These are phyloP conservation scores for Hansfordia pulvinata DNA, from an alignment of 2,329 filamentous ascomycete genomes.

Conservation along the genomic window DNA sequence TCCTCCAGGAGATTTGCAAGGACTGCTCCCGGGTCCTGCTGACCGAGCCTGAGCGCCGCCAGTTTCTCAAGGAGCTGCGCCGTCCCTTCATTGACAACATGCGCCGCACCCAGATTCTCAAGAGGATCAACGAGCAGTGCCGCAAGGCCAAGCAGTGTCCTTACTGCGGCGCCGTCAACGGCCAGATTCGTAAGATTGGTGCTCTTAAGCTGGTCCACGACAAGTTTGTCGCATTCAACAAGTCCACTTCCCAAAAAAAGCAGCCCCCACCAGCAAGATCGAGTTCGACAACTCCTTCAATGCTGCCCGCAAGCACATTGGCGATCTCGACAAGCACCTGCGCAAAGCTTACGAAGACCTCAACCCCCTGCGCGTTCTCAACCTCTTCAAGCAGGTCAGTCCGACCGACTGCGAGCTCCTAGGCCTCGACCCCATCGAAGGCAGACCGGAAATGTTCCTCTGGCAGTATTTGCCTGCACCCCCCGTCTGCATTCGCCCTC, in stretches of 20 bases:
- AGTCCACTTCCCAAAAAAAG: constrained; percentile 79
- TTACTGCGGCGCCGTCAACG: constrained; percentile 71
- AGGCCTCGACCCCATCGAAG: constrained; percentile 74
- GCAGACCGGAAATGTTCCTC: constrained; percentile 89
- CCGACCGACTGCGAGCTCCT: constrained; percentile 81
- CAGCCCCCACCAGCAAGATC: constrained; percentile 67
- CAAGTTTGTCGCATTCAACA: constrained; percentile 79
- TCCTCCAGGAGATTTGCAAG: constrained; percentile 94
- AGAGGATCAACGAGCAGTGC: constrained; percentile 80
- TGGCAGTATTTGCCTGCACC: constrained; percentile 95
- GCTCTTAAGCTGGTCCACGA: constrained; percentile 92
- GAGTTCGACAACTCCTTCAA: constrained; percentile 78
- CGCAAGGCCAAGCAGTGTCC: constrained; percentile 75
- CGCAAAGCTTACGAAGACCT: constrained; percentile 90
- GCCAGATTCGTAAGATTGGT: constrained; percentile 80
- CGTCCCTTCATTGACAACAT: constrained; percentile 77
- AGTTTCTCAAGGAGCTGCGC: constrained; percentile 68
- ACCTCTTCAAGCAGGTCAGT: constrained; percentile 80
- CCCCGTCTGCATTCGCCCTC: constrained; percentile 85
- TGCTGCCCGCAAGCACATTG: constrained; percentile 62
- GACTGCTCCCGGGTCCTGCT: constrained; percentile 78
- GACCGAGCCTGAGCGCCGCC: constrained; percentile 63
- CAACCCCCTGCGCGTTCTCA: constrained; percentile 77
- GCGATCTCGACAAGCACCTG: constrained; percentile 80
- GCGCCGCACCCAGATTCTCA: constrained; percentile 68